phyloP scores from a whole-genome alignment of 768 basidiomycete genomes.

The Mycena pura region DNA sequence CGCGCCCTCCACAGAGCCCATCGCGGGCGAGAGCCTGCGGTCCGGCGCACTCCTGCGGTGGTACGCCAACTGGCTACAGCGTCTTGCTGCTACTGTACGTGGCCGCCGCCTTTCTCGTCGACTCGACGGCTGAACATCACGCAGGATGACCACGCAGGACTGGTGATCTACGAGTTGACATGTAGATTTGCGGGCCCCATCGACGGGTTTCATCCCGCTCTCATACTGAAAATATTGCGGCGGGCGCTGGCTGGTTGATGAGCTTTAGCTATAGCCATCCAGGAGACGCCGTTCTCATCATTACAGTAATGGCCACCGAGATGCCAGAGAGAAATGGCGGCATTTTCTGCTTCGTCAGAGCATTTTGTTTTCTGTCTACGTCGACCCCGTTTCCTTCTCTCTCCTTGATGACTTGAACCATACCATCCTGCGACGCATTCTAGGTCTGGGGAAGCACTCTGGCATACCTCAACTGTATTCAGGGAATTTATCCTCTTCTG shows the following conservation, averaged over 20 bases:
- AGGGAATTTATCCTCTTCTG: not conserved
- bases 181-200: slow-evolving; percentile 17
- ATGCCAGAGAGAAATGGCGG: no score
- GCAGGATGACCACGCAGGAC: slow-evolving; percentile 21
- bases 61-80: slow-evolving; percentile 4
- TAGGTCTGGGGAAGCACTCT: not conserved
- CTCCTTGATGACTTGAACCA: not conserved
- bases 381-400: not conserved
- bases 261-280: no score
- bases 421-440: not conserved
- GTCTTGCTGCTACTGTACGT: slow-evolving; percentile 5
- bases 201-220: slow-evolving; percentile 20
- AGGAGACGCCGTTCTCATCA: no score
- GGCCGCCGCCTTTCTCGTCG: not conserved
- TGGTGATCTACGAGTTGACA: slow-evolving; percentile 14
- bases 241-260: not conserved
- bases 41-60: not conserved
- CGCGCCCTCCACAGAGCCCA: slow-evolving; percentile 11
- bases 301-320: no score
- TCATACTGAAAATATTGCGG: slow-evolving; percentile 26
- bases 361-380: no score
- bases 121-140: not conserved
- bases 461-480: not conserved
- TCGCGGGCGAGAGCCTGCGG: slow-evolving; percentile 8
- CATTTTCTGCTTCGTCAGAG: no score